Evolutionary conservation across 352 stramenopile genomes (phyloP).

Genomic region (Globisporangium viniferum): DNA sequence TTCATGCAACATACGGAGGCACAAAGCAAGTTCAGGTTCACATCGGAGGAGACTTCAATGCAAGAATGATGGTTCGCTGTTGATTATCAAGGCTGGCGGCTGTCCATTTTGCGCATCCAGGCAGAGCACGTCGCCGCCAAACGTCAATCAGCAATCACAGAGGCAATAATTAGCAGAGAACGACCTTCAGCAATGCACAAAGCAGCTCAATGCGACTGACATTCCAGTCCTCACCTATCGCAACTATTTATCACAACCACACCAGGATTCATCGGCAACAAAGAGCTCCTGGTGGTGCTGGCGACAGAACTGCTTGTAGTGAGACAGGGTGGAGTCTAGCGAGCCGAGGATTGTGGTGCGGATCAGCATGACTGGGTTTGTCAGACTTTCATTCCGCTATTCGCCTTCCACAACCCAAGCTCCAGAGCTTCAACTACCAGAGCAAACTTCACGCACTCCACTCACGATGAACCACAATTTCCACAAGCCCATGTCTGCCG

Average conservation of each 20-base stretch:
- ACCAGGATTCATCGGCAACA: background rate
- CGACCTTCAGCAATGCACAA: background rate
- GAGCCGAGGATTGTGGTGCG: no score
- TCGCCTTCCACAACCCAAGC: background rate
- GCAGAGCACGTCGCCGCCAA: background rate
- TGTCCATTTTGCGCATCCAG: background rate
- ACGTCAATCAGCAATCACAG: background rate
- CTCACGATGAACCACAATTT: background rate
- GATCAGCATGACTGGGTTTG: background rate
- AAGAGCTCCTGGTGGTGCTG: background rate
- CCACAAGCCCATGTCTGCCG: background rate
- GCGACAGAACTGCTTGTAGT: background rate
- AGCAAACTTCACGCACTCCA: background rate
- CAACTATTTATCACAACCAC: background rate
- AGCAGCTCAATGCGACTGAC: background rate
- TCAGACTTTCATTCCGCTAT: background rate
- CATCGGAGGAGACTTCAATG: background rate
- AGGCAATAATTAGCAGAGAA: background rate
- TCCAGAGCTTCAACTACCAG: background rate
- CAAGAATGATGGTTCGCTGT: background rate
- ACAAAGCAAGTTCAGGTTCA: background rate
- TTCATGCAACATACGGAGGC: background rate
- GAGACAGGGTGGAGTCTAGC: background rate
- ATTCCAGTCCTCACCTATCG: background rate
- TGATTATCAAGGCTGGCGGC: background rate